Evolutionary conservation across 495 filamentous ascomycete species (phyloP).

Genomic region (Chaetomidium leptoderma): DNA sequence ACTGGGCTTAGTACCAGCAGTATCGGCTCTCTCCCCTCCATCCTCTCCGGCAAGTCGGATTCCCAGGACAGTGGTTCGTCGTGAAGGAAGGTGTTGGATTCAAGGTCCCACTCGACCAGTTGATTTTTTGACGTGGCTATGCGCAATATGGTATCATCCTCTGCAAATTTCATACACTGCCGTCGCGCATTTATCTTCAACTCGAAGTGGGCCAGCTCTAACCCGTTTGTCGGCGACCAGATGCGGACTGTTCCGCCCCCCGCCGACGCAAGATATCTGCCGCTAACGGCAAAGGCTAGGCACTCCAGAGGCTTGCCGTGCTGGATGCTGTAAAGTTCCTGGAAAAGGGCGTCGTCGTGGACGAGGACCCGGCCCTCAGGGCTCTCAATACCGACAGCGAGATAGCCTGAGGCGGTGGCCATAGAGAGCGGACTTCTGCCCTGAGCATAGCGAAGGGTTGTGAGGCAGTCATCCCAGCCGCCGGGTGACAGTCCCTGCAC

Average conservation of each 20-base stretch:
- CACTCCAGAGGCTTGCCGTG: constrained; percentile 23
- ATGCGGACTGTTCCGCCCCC: constrained; percentile 19
- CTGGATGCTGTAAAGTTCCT: constrained; percentile 16
- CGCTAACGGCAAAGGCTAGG: constrained; percentile 17
- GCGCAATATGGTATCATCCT: constrained; percentile 24
- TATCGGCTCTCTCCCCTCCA: constrained; percentile 18
- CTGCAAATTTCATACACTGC: constrained; percentile 19
- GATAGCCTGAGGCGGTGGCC: constrained; percentile 2
- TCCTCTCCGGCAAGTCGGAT: constrained; percentile 17
- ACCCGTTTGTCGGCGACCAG: constrained; percentile 25
- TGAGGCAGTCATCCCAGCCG: constrained; percentile 31
- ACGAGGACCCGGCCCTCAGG: constrained; percentile 18
- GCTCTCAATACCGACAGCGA: background rate
- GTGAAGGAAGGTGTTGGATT: constrained; percentile 1
- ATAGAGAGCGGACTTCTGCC: constrained; percentile 2
- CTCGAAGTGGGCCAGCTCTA: constrained; percentile 18
- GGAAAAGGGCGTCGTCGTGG: constrained; percentile 19
- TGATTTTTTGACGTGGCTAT: constrained; percentile 21
- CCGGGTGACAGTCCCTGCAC: constrained; percentile 22
- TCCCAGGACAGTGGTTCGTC: constrained; percentile 24
- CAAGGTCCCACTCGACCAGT: constrained; percentile 27
- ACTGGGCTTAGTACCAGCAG: constrained; percentile 17
- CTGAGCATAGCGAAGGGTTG: constrained; percentile 23
- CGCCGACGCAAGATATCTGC: constrained; percentile 20
- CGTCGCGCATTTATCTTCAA: constrained; percentile 14